These are phyloP conservation scores for Triticum turgidum DNA, from an alignment of 176 grass and related monocot species.

Conservation along the genomic window DNA sequence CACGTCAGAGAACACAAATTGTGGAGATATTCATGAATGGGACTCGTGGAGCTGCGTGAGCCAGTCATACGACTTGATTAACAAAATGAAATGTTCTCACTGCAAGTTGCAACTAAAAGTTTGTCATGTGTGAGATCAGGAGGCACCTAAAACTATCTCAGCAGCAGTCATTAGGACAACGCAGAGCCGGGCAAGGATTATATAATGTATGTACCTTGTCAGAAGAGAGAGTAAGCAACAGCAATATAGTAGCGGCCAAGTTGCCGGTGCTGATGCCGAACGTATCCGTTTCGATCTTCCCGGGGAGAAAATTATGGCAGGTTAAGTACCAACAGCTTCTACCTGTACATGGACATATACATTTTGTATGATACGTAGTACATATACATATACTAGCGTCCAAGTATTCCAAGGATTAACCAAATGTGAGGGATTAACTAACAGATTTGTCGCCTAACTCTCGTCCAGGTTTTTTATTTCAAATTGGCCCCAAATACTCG, in stretches of 20 bases:
- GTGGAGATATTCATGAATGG: constrained; percentile 39
- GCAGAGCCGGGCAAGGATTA: constrained; percentile 29
- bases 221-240: constrained; percentile 44
- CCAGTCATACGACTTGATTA: constrained; percentile 30
- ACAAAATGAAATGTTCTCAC: constrained; percentile 15
- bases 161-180: constrained; percentile 43
- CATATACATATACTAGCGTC: constrained; percentile 20
- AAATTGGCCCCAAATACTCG: not conserved
- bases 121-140: constrained; percentile 37
- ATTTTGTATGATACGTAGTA: not conserved
- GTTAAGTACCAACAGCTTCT: constrained; percentile 40
- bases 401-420: not conserved
- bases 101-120: constrained; percentile 48
- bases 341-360: constrained; percentile 16
- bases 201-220: constrained; percentile 27
- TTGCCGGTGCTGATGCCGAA: constrained; percentile 44
- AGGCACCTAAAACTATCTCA: constrained; percentile 37
- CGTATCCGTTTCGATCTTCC: constrained; percentile 38
- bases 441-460: constrained; percentile 1
- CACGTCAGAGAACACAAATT: constrained; percentile 11
- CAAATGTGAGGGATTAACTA: constrained; percentile 13
- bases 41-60: constrained; percentile 31
- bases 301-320: constrained; percentile 27
- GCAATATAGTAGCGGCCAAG: constrained; percentile 42
- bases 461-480: constrained; percentile 9